A percentile compares a stretch with the other conserved stretches of the same genome.
Evolutionary conservation across 139 green algal species (phyloP).

Genomic region (Desmodesmus armatus): DNA sequence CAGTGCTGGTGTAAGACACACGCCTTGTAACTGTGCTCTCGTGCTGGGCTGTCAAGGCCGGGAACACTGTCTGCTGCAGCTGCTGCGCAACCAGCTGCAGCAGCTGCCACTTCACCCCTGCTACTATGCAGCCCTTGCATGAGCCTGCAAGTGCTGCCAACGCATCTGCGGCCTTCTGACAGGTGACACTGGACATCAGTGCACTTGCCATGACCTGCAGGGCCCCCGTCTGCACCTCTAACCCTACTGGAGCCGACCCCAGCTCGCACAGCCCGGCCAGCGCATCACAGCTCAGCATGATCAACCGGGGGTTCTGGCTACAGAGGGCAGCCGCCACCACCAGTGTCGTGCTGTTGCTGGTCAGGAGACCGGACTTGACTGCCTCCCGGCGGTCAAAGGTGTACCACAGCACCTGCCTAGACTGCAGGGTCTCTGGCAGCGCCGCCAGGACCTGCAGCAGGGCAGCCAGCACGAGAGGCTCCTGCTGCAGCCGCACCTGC

Average conservation of each 20-base stretch:
- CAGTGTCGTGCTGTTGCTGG: background rate
- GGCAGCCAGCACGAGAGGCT: constrained; percentile 10
- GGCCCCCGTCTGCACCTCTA: background rate
- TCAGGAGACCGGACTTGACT: constrained; percentile 1
- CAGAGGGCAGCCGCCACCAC: constrained; percentile 17
- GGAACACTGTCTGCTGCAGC: background rate
- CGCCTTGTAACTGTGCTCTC: constrained; percentile 16
- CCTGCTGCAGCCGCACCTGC: constrained; percentile 24
- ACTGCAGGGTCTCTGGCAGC: constrained; percentile 39
- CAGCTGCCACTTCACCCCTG: background rate
- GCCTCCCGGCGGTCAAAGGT: constrained; percentile 46
- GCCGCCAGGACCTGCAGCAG: constrained; percentile 49
- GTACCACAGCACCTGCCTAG: constrained; percentile 28
- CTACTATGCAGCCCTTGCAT: constrained; percentile 26
- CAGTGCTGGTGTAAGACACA: background rate
- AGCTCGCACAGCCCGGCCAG: constrained; percentile 50
- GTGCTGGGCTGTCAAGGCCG: constrained; percentile 14
- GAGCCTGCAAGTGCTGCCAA: constrained; percentile 47
- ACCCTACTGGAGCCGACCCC: background rate
- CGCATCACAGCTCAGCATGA: constrained; percentile 39
- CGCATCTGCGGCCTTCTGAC: constrained; percentile 42
- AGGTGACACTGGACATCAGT: background rate
- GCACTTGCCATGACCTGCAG: constrained; percentile 38
- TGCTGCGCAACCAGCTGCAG: constrained; percentile 33
- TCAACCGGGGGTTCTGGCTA: background rate